Evolutionary conservation across 257 asterid species (phyloP), one percentile per base, ranked within the genome.

Genomic region (Linderniella brevidens): DNA sequence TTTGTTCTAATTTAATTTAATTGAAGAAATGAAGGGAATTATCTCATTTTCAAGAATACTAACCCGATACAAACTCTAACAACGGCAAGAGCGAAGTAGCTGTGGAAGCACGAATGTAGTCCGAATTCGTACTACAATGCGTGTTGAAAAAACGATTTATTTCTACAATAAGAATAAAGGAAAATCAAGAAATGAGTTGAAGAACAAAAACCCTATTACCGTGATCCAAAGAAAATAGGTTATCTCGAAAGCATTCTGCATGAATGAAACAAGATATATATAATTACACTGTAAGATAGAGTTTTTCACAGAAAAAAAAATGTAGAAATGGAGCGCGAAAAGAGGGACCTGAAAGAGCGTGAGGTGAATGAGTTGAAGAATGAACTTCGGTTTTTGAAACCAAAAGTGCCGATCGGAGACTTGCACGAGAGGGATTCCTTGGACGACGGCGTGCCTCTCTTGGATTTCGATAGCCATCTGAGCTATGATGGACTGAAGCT

Each of bases 351-450:
- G 96, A 62, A 90, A 85, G 65, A 90, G 94, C 8, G 80, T 74
- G 8, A 85, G 77, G 71, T 90, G 96, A 62, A 85, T 66, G 43
- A 85, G 74, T 43, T 63, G 66, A 45, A 90, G 94, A 48, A 90
- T 58, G 19, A 81, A 53, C 11, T 59, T 64, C 9, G 98, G 98
- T 40, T 69, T 63, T 50, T 78, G 49, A 39, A 90, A 81, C 98
- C 98, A 90, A 64, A 90, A 90, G 66, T 90, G 78, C 49, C 63
- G 54, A 62, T 90, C 98, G 1, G 98, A 76, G 64, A 85, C 90
- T 67, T 81, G 92, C 32, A 90, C 96, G 9, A 90, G 87, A 6
- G 98, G 98, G 50, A 90, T 90, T 57, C 98, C 98, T 58, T 90
- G 94, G 49, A 90, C 81, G 9, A 90, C 98, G 1, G 94, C 93